phyloP scores from a whole-genome alignment of 805 yeast genomes.

The Saccharomyces jurei region DNA sequence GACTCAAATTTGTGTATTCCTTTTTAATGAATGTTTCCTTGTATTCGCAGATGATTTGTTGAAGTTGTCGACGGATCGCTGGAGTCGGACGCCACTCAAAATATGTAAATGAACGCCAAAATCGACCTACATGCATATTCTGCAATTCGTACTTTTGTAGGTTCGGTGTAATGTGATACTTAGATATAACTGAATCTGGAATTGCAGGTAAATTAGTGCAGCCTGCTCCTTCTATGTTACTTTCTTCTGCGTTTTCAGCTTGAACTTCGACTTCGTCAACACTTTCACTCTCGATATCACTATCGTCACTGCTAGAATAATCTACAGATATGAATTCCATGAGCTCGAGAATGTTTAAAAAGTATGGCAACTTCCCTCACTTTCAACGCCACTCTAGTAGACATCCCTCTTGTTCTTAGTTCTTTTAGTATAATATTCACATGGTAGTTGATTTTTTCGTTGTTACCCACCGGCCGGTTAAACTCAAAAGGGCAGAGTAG shows the following conservation, averaged over 20 bases:
- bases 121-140: background rate
- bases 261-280: background rate
- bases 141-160: constrained; percentile 4
- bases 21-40: constrained; percentile 4
- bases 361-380: background rate
- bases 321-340: constrained; percentile 15
- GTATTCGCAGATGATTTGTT: constrained; percentile 5
- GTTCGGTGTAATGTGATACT: constrained; percentile 21
- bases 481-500: background rate
- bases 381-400: background rate
- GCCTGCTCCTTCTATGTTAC: background rate
- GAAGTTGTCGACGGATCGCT: constrained; percentile 12
- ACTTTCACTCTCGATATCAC: constrained; percentile 11
- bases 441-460: background rate
- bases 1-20: background rate
- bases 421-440: background rate
- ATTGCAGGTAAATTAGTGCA: constrained; percentile 10
- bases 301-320: constrained; percentile 10
- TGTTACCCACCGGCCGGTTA: background rate
- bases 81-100: constrained; percentile 20
- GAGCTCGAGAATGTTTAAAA: background rate
- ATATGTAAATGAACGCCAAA: constrained; percentile 19
- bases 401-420: background rate
- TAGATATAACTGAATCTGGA: constrained; percentile 16
- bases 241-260: background rate